Evolutionary conservation across 2,329 filamentous ascomycete genomes (phyloP).

Genomic region (Penicillium sp.): DNA sequence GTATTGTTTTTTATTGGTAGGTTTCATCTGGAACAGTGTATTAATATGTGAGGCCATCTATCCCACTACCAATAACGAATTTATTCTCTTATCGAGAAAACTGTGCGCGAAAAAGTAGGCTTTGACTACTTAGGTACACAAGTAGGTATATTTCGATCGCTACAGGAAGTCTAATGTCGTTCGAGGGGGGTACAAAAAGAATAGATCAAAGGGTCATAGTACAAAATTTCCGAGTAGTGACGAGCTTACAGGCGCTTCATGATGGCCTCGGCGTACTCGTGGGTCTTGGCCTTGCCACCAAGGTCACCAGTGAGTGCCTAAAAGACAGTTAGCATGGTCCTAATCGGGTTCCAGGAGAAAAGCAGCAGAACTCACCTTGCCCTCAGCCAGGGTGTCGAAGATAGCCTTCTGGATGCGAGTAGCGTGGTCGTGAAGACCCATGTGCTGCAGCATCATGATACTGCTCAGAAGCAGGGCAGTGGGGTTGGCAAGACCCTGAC

Average conservation of each 20-base stretch:
- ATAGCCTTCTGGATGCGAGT: constrained; percentile 89
- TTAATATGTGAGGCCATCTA: neutral
- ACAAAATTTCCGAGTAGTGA: constrained; percentile 32
- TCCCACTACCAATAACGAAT: neutral
- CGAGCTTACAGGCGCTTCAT: constrained; percentile 65
- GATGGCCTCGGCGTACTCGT: constrained; percentile 91
- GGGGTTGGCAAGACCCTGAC: constrained; percentile 95
- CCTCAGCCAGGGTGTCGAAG: constrained; percentile 93
- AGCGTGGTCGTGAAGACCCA: constrained; percentile 86
- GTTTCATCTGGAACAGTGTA: neutral
- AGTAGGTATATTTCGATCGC: constrained; percentile 42
- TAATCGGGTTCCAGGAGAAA: neutral
- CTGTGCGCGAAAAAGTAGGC: constrained; percentile 10
- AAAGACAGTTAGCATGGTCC: constrained; percentile 17
- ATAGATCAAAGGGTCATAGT: constrained; percentile 41
- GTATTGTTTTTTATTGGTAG: neutral
- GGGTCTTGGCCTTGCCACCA: constrained; percentile 93
- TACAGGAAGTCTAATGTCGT: constrained; percentile 43
- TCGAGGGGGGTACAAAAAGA: constrained; percentile 38
- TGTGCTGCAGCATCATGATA: constrained; percentile 99
- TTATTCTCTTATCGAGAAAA: neutral
- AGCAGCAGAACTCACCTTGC: constrained; percentile 66
- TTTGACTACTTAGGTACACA: constrained; percentile 38
- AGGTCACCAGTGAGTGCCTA: constrained; percentile 88
- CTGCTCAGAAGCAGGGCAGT: constrained; percentile 92